Evolutionary conservation across 1,284 basidiomycete species (phyloP).

Genomic region (Marasmius sp.): DNA sequence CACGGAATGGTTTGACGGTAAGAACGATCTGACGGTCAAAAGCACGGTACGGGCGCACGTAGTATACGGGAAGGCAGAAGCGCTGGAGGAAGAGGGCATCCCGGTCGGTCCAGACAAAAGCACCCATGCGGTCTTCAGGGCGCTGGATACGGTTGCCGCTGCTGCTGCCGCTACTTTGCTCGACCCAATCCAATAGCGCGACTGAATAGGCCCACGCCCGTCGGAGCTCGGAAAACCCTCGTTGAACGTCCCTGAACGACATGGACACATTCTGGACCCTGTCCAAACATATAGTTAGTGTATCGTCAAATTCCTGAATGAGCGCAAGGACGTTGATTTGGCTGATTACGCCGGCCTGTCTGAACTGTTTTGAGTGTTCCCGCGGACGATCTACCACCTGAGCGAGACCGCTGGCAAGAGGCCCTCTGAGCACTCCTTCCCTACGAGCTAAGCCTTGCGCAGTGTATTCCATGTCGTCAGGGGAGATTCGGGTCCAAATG

Average conservation of each 20-base stretch:
- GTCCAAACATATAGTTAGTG: neutral
- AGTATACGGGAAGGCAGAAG: constrained; percentile 4
- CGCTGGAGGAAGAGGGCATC: neutral
- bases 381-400: too few species aligned
- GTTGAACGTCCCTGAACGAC: neutral
- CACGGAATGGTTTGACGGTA: neutral
- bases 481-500: neutral
- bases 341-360: too few species aligned
- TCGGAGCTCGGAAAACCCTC: constrained; percentile 1
- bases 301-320: neutral
- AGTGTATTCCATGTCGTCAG: neutral
- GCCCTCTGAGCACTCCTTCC: too few species aligned
- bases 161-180: neutral
- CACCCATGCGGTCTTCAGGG: neutral
- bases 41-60: neutral
- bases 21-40: constrained; percentile 2
- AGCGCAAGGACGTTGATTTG: too few species aligned
- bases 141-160: neutral
- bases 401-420: too few species aligned
- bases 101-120: constrained; percentile 2
- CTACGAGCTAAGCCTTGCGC: neutral
- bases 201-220: neutral
- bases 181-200: neutral
- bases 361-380: too few species aligned
- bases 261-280: neutral